These are phyloP conservation scores for Haplosporangium sp. DNA, from an alignment of 371 early-diverging fungal genomes.

Conservation along the genomic window DNA sequence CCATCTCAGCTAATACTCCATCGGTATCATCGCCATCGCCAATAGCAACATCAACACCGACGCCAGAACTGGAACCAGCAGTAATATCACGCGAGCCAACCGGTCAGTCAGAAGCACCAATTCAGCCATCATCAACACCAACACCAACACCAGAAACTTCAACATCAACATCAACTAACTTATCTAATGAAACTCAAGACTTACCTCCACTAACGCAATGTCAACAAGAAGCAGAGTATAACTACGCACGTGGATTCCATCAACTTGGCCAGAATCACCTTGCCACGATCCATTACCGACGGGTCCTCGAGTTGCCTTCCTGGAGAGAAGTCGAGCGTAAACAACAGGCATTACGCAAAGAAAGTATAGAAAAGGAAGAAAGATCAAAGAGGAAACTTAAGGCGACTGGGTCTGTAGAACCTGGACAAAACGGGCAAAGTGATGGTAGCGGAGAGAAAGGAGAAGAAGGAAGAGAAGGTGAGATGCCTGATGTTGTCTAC, in stretches of 20 bases:
- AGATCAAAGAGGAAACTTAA: not conserved
- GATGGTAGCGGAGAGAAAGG: constrained; percentile 4
- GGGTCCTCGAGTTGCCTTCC: constrained; percentile 71
- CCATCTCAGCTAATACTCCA: not conserved
- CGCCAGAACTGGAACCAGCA: not conserved
- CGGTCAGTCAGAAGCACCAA: too few relatives aligned
- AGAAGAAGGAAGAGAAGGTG: not conserved
- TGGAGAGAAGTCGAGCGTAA: constrained; percentile 34
- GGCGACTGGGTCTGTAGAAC: not conserved
- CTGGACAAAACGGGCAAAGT: constrained; percentile 17
- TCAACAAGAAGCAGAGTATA: constrained; percentile 85
- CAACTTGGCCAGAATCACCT: constrained; percentile 81
- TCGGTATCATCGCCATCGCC: not conserved
- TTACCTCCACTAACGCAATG: constrained; percentile 23
- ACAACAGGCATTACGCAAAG: constrained; percentile 8
- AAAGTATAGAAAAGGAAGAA: not conserved
- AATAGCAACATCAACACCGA: not conserved
- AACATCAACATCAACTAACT: not conserved
- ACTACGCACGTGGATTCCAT: constrained; percentile 90
- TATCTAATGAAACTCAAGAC: not conserved
- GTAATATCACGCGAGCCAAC: too few relatives aligned
- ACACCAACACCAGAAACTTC: not conserved
- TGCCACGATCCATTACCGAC: constrained; percentile 86
- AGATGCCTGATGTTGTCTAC: not conserved
- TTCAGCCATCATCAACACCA: too few relatives aligned